These are phyloP conservation scores for Emericellopsis terricola DNA, from an alignment of 495 filamentous ascomycete species.

Conservation along the genomic window DNA sequence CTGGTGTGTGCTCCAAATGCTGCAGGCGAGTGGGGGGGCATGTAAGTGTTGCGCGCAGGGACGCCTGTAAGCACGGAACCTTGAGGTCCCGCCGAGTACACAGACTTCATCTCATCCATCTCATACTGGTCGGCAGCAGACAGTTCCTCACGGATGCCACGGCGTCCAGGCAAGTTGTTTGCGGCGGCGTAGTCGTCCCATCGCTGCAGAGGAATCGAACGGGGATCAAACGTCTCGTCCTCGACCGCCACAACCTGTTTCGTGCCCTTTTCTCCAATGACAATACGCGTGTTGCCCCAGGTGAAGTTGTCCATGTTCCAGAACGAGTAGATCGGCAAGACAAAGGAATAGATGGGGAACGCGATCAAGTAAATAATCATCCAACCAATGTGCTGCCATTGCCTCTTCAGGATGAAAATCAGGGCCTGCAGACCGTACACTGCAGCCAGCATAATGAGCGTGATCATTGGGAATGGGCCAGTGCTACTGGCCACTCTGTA, in stretches of 20 bases:
- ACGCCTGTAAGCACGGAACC: constrained; percentile 85
- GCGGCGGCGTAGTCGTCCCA: constrained; percentile 96
- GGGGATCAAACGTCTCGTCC: constrained; percentile 78
- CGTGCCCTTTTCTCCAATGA: constrained; percentile 80
- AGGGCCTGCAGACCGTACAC: constrained; percentile 92
- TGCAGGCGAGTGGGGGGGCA: constrained; percentile 65
- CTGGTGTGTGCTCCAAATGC: constrained; percentile 34
- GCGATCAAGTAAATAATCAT: constrained; percentile 96
- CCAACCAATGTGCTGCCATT: constrained; percentile 98
- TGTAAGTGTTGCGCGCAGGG: constrained; percentile 46
- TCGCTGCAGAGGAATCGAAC: constrained; percentile 78
- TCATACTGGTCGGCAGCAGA: constrained; percentile 45
- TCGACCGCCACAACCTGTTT: constrained; percentile 78
- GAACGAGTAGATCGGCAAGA: constrained; percentile 92
- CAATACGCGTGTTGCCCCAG: constrained; percentile 96
- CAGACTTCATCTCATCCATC: constrained; percentile 94
- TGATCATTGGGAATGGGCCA: constrained; percentile 71
- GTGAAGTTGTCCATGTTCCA: constrained; percentile 98
- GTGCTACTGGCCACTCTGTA: constrained; percentile 53
- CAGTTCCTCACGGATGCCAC: constrained; percentile 44
- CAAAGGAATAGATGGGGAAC: constrained; percentile 82
- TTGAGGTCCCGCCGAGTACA: constrained; percentile 89
- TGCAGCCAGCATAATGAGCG: constrained; percentile 70
- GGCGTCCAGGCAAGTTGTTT: constrained; percentile 83
- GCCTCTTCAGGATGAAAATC: constrained; percentile 87